phyloP scores from a whole-genome alignment of 1,139 yeast genomes.

The Yamadazyma atmosphaerica region DNA sequence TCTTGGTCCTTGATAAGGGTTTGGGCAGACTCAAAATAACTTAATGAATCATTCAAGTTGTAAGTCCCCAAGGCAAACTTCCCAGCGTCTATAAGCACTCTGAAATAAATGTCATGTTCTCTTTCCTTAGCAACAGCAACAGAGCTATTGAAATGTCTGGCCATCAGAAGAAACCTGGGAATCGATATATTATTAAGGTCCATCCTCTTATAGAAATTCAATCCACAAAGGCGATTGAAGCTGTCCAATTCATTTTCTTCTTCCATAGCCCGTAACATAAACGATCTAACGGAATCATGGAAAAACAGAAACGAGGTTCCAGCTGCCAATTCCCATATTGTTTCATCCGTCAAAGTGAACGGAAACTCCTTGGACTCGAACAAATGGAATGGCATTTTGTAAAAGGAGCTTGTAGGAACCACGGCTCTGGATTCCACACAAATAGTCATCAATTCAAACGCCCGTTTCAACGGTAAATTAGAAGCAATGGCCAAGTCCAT shows the following conservation, averaged over 20 bases:
- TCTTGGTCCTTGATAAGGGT: constrained; percentile 23
- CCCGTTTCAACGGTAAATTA: constrained; percentile 26
- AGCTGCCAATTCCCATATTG: constrained; percentile 38
- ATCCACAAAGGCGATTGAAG: constrained; percentile 44
- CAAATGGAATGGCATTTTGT: constrained; percentile 50
- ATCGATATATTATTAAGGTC: constrained; percentile 19
- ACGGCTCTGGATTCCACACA: constrained; percentile 37
- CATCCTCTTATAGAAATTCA: constrained; percentile 34
- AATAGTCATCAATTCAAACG: constrained; percentile 30
- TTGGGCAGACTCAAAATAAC: constrained; percentile 31
- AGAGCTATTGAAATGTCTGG: constrained; percentile 33
- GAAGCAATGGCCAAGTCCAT: constrained; percentile 45
- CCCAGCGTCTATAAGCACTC: constrained; percentile 38
- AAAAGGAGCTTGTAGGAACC: constrained; percentile 42
- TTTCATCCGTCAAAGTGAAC: constrained; percentile 36
- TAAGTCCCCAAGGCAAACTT: constrained; percentile 35
- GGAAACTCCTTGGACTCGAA: constrained; percentile 33
- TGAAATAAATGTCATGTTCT: constrained; percentile 28
- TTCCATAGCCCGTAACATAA: constrained; percentile 26
- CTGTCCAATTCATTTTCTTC: constrained; percentile 26
- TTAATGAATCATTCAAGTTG: constrained; percentile 30
- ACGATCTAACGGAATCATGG: constrained; percentile 37
- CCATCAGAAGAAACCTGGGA: constrained; percentile 31
- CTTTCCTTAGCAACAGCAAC: constrained; percentile 24
- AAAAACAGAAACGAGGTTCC: constrained; percentile 32